These are phyloP conservation scores for Rhynchosporium graminicola DNA, from an alignment of 2,329 filamentous ascomycete genomes.

Conservation along the genomic window DNA sequence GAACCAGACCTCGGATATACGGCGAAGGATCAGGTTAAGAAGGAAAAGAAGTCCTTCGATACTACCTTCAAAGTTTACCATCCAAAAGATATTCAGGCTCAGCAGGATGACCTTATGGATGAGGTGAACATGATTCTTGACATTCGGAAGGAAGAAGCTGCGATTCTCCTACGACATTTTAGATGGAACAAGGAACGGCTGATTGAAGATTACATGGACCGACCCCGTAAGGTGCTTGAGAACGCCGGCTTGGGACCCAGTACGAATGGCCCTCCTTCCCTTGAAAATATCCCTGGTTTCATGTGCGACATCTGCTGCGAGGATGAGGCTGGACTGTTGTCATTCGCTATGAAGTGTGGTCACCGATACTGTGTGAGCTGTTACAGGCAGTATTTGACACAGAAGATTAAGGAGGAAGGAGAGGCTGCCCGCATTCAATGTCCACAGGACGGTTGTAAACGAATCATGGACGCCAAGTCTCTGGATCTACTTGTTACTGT, in stretches of 20 bases:
- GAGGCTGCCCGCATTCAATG: constrained; percentile 95
- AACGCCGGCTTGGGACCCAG: constrained; percentile 76
- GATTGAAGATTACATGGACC: constrained; percentile 96
- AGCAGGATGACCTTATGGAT: constrained; percentile 82
- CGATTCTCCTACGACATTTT: constrained; percentile 84
- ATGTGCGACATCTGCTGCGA: constrained; percentile 96
- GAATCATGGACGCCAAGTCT: constrained; percentile 88
- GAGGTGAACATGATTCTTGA: constrained; percentile 92
- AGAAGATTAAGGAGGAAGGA: constrained; percentile 94
- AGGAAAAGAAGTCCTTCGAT: constrained; percentile 76
- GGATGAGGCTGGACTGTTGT: constrained; percentile 73
- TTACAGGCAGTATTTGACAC: constrained; percentile 85
- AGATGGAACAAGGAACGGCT: constrained; percentile 96
- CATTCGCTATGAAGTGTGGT: constrained; percentile 92
- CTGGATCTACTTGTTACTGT: constrained; percentile 71
- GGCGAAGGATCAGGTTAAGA: constrained; percentile 67
- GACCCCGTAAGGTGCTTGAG: constrained; percentile 75
- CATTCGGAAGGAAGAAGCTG: constrained; percentile 83
- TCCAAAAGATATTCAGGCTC: constrained; percentile 77
- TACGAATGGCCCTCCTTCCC: constrained; percentile 61
- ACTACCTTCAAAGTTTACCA: constrained; percentile 81
- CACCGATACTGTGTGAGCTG: constrained; percentile 93
- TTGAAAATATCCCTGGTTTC: constrained; percentile 75
- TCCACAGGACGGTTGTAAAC: constrained; percentile 81
- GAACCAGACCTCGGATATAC: constrained; percentile 51